Conservation (phyloP, 148 eudicot genomes). For the Rhododendron kiyosumense region DNA sequence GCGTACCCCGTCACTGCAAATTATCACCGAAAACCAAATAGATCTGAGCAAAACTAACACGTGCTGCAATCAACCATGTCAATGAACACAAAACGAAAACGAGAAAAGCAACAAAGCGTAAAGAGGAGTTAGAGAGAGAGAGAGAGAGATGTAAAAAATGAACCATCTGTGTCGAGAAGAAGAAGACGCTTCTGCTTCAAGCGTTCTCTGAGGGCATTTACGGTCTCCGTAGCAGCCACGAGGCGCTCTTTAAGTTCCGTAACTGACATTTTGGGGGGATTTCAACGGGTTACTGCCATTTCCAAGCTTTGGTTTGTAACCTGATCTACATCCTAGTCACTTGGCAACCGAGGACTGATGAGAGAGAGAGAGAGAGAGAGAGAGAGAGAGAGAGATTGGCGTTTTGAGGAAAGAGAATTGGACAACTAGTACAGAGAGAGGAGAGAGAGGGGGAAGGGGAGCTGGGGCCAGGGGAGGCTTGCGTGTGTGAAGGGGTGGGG, state of each 20-base stretch:
- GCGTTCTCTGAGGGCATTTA: conserved; percentile 65
- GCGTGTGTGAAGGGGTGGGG: background rate
- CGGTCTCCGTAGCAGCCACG: conserved; percentile 60
- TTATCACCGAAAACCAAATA: background rate
- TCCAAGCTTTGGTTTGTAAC: background rate
- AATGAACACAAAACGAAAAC: background rate
- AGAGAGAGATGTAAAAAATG: background rate
- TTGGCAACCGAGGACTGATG: too few relatives aligned
- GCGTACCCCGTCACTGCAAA: conserved; percentile 70
- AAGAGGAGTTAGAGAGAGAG: background rate
- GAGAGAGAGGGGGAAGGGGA: conserved; percentile 5
- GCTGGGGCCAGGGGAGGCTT: too few relatives aligned
- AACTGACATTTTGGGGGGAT: conserved; percentile 39
- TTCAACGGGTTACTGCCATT: background rate
- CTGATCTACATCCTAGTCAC: background rate
- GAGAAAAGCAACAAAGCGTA: background rate
- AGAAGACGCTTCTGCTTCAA: conserved; percentile 64
- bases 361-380: background rate
- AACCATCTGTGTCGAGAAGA: conserved; percentile 83
- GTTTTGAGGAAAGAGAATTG: background rate
- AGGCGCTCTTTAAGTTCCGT: conserved; percentile 76
- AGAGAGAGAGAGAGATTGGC: background rate
- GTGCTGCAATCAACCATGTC: background rate
- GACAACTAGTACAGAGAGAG: background rate
- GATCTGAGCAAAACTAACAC: conserved; percentile 6